A percentile compares a stretch with the other conserved stretches of the same genome.
phyloP scores from a whole-genome alignment of 1,284 basidiomycete species.

The Tranzscheliella williamsii region DNA sequence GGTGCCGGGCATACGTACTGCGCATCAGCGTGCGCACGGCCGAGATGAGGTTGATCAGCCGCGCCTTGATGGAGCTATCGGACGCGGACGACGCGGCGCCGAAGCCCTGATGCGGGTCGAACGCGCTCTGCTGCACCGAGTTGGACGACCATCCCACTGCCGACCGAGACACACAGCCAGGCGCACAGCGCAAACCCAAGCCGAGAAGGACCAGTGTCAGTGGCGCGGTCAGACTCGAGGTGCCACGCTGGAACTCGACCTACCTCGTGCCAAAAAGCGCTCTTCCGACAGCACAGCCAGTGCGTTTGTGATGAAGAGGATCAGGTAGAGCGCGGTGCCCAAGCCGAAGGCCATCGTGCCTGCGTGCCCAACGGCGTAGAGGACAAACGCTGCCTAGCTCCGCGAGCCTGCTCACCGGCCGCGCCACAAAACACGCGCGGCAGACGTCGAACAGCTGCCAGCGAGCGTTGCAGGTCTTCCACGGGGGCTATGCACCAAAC shows the following conservation, averaged over 20 bases:
- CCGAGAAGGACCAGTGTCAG: too few species aligned
- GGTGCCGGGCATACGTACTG: conserved; percentile 74
- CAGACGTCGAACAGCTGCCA: too few species aligned
- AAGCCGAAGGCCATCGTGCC: conserved; percentile 45
- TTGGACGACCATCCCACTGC: conserved; percentile 84
- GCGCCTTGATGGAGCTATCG: conserved; percentile 70
- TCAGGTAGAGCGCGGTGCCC: conserved; percentile 63
- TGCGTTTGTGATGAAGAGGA: conserved; percentile 83
- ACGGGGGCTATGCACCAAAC: too few species aligned
- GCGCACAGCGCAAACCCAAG: too few species aligned
- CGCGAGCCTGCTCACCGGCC: too few species aligned
- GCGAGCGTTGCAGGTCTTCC: too few species aligned
- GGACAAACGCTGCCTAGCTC: too few species aligned
- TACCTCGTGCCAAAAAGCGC: conserved; percentile 87
- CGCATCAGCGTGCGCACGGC: conserved; percentile 93
- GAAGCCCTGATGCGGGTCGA: conserved; percentile 32
- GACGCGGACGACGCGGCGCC: neutral
- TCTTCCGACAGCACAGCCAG: conserved; percentile 93
- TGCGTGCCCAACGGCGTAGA: too few species aligned
- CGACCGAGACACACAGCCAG: neutral
- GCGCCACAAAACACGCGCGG: too few species aligned
- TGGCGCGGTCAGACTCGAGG: too few species aligned
- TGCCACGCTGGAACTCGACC: conserved; percentile 59
- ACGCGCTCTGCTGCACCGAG: conserved; percentile 1
- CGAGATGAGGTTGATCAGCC: conserved; percentile 85